Conservation (phyloP, 2,329 filamentous ascomycete species). For the Eutypa lata region DNA sequence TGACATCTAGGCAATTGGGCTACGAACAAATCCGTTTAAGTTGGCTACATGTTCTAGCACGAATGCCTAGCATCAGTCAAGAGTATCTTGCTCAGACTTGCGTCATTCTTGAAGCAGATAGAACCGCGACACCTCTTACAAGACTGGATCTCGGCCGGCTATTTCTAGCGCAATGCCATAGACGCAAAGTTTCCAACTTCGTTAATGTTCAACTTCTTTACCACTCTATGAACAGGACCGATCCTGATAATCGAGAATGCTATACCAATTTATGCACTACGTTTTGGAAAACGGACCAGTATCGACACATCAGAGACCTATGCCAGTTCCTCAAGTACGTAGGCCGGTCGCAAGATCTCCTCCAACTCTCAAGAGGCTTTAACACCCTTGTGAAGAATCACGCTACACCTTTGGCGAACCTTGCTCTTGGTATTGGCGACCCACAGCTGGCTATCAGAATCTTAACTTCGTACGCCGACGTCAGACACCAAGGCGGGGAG, state of each 20-base stretch:
- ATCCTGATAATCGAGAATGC: background rate
- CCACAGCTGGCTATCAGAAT: slow-evolving; percentile 23
- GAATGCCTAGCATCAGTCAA: slow-evolving; percentile 18
- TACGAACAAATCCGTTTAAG: slow-evolving; percentile 14
- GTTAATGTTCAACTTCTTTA: slow-evolving; percentile 3
- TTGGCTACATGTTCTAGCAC: slow-evolving; percentile 26
- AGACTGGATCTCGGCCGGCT: slow-evolving; percentile 20
- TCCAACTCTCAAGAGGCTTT: slow-evolving; percentile 13
- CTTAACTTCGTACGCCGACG: slow-evolving; percentile 10
- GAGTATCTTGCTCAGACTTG: slow-evolving; percentile 16
- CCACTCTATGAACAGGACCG: slow-evolving; percentile 1
- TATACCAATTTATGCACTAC: slow-evolving; percentile 9
- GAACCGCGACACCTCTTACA: slow-evolving; percentile 9
- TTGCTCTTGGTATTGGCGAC: slow-evolving; percentile 19
- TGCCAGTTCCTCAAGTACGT: slow-evolving; percentile 18
- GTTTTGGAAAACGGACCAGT: slow-evolving; percentile 21
- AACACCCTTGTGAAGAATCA: slow-evolving; percentile 9
- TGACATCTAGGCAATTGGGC: slow-evolving; percentile 2
- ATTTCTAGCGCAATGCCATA: slow-evolving; percentile 18
- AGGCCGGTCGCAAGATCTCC: slow-evolving; percentile 21
- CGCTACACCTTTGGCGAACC: slow-evolving; percentile 11
- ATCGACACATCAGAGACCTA: slow-evolving; percentile 13
- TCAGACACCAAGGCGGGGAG: slow-evolving; percentile 1
- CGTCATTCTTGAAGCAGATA: slow-evolving; percentile 17
- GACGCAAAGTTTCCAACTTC: background rate